phyloP scores from a whole-genome alignment of 2,329 filamentous ascomycete species.

The Trichophyton benhamiae region DNA sequence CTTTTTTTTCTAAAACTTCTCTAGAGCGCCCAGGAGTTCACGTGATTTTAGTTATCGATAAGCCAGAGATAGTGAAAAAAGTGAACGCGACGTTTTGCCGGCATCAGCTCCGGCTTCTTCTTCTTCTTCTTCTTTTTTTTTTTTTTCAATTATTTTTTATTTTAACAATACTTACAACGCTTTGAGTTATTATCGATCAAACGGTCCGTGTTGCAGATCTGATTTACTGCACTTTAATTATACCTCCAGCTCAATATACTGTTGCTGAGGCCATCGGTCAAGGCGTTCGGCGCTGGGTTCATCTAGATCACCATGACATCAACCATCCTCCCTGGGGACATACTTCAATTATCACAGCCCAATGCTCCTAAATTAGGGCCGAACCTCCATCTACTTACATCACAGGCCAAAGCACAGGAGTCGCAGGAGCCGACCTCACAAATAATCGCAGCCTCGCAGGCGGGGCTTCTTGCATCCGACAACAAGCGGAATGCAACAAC shows the following conservation, averaged over 20 bases:
- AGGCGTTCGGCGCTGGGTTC: background rate
- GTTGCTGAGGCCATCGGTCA: background rate
- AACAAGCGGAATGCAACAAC: constrained; percentile 27
- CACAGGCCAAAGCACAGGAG: constrained; percentile 32
- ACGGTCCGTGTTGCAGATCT: background rate
- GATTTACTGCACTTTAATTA: background rate
- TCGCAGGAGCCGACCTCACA: constrained; percentile 50
- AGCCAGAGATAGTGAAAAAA: background rate
- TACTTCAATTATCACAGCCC: constrained; percentile 44
- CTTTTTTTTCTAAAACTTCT: too few species aligned
- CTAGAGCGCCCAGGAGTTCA: background rate
- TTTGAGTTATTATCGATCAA: background rate
- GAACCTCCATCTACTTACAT: constrained; percentile 68
- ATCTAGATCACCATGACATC: constrained; percentile 39
- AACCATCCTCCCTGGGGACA: constrained; percentile 75
- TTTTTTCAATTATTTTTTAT: background rate
- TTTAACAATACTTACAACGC: background rate
- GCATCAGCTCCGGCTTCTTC: background rate
- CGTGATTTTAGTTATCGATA: background rate
- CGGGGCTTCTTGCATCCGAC: constrained; percentile 28
- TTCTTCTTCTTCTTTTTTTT: background rate
- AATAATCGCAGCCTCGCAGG: constrained; percentile 24
- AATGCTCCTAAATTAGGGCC: constrained; percentile 65
- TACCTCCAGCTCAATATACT: background rate
- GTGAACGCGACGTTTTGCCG: background rate